Evolutionary conservation across 2,329 filamentous ascomycete genomes (phyloP).

Genomic region (Cladosporium sp.): DNA sequence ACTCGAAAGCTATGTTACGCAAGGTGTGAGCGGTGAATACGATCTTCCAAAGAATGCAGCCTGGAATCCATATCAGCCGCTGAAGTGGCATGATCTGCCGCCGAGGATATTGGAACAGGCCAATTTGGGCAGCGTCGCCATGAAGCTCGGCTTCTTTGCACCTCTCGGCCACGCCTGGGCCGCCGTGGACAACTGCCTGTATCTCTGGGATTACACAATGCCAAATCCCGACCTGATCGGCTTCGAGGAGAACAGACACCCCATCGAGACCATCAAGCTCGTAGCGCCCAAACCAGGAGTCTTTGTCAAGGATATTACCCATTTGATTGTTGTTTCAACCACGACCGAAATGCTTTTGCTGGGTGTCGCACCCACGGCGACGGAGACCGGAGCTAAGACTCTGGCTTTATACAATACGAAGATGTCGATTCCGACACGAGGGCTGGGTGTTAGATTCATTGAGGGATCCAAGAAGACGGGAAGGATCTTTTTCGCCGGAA

Average conservation of each 20-base stretch:
- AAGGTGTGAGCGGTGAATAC: constrained; percentile 88
- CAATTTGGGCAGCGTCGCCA: constrained; percentile 77
- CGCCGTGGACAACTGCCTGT: constrained; percentile 89
- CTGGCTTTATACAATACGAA: constrained; percentile 82
- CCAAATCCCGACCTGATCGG: constrained; percentile 87
- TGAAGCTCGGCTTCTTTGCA: constrained; percentile 92
- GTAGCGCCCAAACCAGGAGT: constrained; percentile 79
- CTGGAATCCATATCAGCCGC: constrained; percentile 85
- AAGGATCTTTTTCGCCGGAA: constrained; percentile 87
- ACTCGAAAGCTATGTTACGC: constrained; percentile 75
- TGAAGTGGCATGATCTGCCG: constrained; percentile 81
- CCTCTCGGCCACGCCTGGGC: constrained; percentile 95
- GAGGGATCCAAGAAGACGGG: constrained; percentile 71
- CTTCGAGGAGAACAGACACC: constrained; percentile 81
- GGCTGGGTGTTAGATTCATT: constrained; percentile 65
- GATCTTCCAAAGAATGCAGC: constrained; percentile 63
- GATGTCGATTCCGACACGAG: constrained; percentile 72
- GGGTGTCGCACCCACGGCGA: constrained; percentile 65
- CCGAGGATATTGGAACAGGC: constrained; percentile 90
- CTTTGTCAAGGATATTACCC: constrained; percentile 77
- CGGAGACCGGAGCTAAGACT: constrained; percentile 60
- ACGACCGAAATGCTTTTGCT: constrained; percentile 77
- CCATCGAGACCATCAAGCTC: constrained; percentile 85
- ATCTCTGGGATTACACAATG: constrained; percentile 95
- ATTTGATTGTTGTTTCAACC: constrained; percentile 85